A percentile compares a stretch with the other conserved stretches of the same genome.
phyloP scores from a whole-genome alignment of 768 basidiomycete species.

The Clitopilus passeckerianus region DNA sequence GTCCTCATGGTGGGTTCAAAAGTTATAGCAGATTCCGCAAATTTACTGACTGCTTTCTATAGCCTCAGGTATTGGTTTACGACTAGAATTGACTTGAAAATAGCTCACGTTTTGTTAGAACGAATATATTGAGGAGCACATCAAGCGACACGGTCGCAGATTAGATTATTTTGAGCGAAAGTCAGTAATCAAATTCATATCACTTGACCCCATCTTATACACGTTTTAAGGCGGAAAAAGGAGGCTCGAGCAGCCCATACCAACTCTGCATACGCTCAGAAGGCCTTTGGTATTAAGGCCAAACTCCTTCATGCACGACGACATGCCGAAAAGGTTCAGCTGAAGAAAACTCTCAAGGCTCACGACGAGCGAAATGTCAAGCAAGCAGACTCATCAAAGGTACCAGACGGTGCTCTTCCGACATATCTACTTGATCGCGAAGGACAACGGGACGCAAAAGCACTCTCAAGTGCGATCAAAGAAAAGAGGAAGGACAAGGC shows the following conservation, averaged over 20 bases:
- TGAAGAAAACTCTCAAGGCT: conserved; percentile 99
- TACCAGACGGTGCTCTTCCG: conserved; percentile 89
- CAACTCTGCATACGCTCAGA: conserved; percentile 82
- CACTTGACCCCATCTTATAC: neutral
- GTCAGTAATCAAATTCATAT: conserved; percentile 39
- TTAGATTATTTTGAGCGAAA: conserved; percentile 95
- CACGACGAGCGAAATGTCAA: conserved; percentile 99
- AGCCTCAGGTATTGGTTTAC: conserved; percentile 59
- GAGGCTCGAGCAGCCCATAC: conserved; percentile 76
- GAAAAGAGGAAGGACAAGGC: conserved; percentile 99
- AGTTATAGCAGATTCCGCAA: neutral
- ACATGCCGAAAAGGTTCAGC: conserved; percentile 95
- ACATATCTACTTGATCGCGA: conserved; percentile 96
- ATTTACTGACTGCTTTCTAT: conserved; percentile 11
- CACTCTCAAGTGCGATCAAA: conserved; percentile 92
- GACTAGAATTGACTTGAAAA: neutral
- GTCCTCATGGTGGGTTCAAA: conserved; percentile 35
- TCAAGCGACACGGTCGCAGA: conserved; percentile 93
- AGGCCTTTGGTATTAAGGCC: conserved; percentile 93
- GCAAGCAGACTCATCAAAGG: conserved; percentile 77
- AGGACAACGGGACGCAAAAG: conserved; percentile 97
- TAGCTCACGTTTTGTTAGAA: conserved; percentile 51
- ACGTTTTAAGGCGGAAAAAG: conserved; percentile 63
- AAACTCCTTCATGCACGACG: conserved; percentile 97
- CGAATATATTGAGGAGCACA: conserved; percentile 99